Evolutionary conservation across 441 rosid genomes (phyloP), one percentile per base, ranked within the genome.

Genomic region (Monsonia emarginata): DNA sequence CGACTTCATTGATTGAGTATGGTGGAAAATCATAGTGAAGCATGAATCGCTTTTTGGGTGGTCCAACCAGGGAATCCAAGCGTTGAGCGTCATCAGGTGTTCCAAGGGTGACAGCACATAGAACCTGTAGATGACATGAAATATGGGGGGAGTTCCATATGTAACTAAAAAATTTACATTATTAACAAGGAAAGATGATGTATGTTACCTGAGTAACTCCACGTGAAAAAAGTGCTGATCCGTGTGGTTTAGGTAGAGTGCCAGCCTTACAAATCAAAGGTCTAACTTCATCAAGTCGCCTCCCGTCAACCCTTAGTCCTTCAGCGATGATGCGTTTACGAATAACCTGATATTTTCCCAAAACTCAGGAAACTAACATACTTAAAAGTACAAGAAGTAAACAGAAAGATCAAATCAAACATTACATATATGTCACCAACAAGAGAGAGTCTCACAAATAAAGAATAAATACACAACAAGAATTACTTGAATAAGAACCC

Each of bases 1-100:
- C 94, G 69, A 94, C 90, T 87, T 91, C 99, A 75, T 89, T 83
- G 62, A 87, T 89, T 65, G 87, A 91, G 79, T 78, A 94, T 26
- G 97, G 97, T 5, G 99, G 99, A 75, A 94, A 94, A 82, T 83
- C 86, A 64, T 94, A 91, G 81, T 94, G 99, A 82, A 94, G 96
- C 96, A 94, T 91, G 84, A 91, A 94, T 58, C 91, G 94, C 83
- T 94, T 94, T 67, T 80, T 89, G 13, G 94, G 82, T 1, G 96
- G 90, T 34, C 99, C 97, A 78, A 91, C 97, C 67, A 89, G 65
- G 71, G 99, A 86, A 24, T 83, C 88, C 76, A 94, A 75, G 66
- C 85, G 88, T 74, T 94, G 99, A 69, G 96, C 97, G 64, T 91
- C 96, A 57, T 80, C 83, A 21, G 91, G 97, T 60, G 97, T 90